Conservation (phyloP, 169 alveolate species). For the Cryptosporidium andersoni region DNA sequence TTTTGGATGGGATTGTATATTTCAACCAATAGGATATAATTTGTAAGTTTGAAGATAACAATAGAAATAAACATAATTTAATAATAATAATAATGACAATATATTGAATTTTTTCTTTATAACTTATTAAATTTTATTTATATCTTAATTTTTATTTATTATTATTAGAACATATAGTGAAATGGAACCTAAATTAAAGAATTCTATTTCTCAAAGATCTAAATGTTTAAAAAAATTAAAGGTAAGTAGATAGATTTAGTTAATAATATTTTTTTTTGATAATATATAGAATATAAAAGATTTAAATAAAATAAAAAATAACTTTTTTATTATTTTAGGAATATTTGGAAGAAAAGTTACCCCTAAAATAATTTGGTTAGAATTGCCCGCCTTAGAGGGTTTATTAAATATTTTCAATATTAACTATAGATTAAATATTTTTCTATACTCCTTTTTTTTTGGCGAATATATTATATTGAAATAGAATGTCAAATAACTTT, state of each 20-base stretch:
- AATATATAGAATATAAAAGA: background rate
- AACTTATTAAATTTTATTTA: background rate
- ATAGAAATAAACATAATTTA: background rate
- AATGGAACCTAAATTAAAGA: slow-evolving; percentile 27
- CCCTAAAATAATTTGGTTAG: background rate
- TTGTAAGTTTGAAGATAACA: slow-evolving; percentile 3
- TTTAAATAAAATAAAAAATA: background rate
- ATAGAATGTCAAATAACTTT: background rate
- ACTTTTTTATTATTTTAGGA: background rate
- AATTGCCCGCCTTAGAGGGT: background rate
- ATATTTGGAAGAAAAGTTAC: background rate
- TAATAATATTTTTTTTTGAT: background rate
- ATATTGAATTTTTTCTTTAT: background rate
- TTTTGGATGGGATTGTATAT: slow-evolving; percentile 61
- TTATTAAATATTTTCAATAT: background rate
- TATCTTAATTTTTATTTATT: background rate
- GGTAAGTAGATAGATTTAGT: slow-evolving; percentile 11
- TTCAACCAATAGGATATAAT: slow-evolving; percentile 34
- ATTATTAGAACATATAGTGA: slow-evolving; percentile 38
- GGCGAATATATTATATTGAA: background rate
- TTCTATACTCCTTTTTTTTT: background rate
- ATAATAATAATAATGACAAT: background rate
- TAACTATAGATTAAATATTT: background rate
- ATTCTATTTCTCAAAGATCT: slow-evolving; percentile 46
- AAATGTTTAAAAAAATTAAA: slow-evolving; percentile 7